Evolutionary conservation across 345 rosid species (phyloP), one percentile per base, ranked within the genome.

Genomic region (Acer saccharum): DNA sequence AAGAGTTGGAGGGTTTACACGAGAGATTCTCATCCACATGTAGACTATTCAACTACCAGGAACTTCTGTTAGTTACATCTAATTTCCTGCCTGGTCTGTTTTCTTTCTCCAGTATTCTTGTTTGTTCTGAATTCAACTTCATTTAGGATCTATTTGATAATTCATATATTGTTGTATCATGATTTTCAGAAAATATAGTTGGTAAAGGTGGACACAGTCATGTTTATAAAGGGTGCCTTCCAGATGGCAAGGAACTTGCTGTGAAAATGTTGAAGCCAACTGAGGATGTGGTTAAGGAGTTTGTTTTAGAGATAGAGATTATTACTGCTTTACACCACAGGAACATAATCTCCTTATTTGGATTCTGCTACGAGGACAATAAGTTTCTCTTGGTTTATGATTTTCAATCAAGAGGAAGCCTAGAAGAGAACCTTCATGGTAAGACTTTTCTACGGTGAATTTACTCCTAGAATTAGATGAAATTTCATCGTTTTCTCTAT

Each of bases 121-220:
- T 74, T 76, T 68, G 65, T 68, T 23, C 78, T 76, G 41, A 50
- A 78, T 35, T 73, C 18, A 71, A 41, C 20, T 25, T 73, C 32
- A 21, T 67, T 71, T 55, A 65, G 62, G 55, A 10, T 43, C 12
- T 69, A 23, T 64, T 21, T 81, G 63, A 75, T 48, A 70, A 20
- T 50, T 48, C 48, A 27, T 25, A 52, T 70, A 60, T 23, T 72
- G 57, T 50, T 18, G 20, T 65, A 67, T 81, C 78, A 10, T 20
- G 41, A 71, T 83, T 86, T 86, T n/a, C 88, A 96, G 98, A 89
- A 74, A 91, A 94, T 82, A 62, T 96, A 85, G 84, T 96, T 17
- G 99, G 99, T 46, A 92, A 84, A 88, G 99, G 99, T 57, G 99
- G 99, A 54, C 92, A 92, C 77, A 91, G 99, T 78, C 87, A 86